Evolutionary conservation across 148 eudicot species (phyloP).

Genomic region (Simmondsia chinensis): DNA sequence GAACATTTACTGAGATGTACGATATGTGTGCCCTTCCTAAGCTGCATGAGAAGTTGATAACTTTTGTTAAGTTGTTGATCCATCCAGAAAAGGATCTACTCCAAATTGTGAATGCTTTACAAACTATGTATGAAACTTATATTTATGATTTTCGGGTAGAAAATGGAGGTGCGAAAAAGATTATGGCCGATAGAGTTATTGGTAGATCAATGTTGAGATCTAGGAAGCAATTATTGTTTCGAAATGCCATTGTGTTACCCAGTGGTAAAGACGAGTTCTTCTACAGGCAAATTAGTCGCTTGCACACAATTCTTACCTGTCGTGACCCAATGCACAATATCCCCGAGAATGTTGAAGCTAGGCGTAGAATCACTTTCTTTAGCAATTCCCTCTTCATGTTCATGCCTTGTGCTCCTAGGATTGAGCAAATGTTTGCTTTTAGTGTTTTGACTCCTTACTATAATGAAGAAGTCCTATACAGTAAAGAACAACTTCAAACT

Average conservation of each 20-base stretch:
- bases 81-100: conserved; percentile 36
- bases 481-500: conserved; percentile 69
- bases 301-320: conserved; percentile 75
- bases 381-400: conserved; percentile 96
- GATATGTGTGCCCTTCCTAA: conserved; percentile 50
- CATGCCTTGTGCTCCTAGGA: conserved; percentile 97
- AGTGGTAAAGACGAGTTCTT: conserved; percentile 40
- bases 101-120: conserved; percentile 72
- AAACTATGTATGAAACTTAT: conserved; percentile 70
- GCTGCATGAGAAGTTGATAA: conserved; percentile 58
- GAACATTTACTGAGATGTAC: conserved; percentile 62
- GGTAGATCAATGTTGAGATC: conserved; percentile 34
- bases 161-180: conserved; percentile 33
- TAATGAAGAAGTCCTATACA: conserved; percentile 76
- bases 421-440: conserved; percentile 89
- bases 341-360: conserved; percentile 83
- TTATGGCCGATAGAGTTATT: conserved; percentile 79
- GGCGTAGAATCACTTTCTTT: conserved; percentile 84
- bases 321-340: conserved; percentile 80
- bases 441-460: conserved; percentile 94
- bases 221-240: conserved; percentile 47
- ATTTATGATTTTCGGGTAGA: conserved; percentile 62
- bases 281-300: conserved; percentile 69
- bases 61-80: conserved; percentile 40
- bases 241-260: conserved; percentile 72